Conservation (phyloP, 495 filamentous ascomycete genomes). For the Penicillium cosmopolitanum region DNA sequence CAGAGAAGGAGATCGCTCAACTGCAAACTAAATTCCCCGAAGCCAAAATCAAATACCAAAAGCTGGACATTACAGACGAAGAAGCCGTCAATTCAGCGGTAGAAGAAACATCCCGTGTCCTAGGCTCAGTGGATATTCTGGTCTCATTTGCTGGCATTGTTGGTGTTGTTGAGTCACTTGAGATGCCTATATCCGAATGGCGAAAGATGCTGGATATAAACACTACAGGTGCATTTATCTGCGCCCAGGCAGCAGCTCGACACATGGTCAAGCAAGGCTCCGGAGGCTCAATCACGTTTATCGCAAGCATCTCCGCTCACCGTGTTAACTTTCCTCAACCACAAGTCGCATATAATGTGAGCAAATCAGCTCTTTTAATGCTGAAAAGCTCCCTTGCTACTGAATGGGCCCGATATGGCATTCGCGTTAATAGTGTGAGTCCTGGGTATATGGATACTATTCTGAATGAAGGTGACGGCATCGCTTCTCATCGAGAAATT, state of each 20-base stretch:
- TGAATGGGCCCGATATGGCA: constrained; percentile 66
- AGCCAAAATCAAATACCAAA: constrained; percentile 47
- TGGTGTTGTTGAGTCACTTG: constrained; percentile 57
- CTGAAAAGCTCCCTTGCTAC: constrained; percentile 64
- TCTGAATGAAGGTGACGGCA: constrained; percentile 52
- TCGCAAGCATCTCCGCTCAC: constrained; percentile 70
- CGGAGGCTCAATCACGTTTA: constrained; percentile 68
- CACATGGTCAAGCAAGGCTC: constrained; percentile 52
- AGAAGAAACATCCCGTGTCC: constrained; percentile 33
- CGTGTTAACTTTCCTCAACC: constrained; percentile 70
- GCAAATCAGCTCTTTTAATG: constrained; percentile 64
- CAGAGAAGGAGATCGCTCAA: constrained; percentile 39
- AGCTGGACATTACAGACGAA: constrained; percentile 64
- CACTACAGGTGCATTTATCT: constrained; percentile 67
- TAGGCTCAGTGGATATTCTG: constrained; percentile 62
- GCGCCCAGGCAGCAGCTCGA: constrained; percentile 65
- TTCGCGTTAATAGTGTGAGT: constrained; percentile 69
- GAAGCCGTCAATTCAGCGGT: constrained; percentile 51
- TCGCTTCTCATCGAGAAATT: constrained; percentile 66
- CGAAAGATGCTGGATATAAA: constrained; percentile 67
- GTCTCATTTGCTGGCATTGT: constrained; percentile 73
- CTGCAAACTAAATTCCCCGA: constrained; percentile 58
- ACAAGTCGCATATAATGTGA: constrained; percentile 71
- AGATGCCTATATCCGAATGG: constrained; percentile 59
- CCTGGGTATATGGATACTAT: constrained; percentile 85